phyloP scores from a whole-genome alignment of 192 early-diverging fungal species.

The Funneliformis geosporum region DNA sequence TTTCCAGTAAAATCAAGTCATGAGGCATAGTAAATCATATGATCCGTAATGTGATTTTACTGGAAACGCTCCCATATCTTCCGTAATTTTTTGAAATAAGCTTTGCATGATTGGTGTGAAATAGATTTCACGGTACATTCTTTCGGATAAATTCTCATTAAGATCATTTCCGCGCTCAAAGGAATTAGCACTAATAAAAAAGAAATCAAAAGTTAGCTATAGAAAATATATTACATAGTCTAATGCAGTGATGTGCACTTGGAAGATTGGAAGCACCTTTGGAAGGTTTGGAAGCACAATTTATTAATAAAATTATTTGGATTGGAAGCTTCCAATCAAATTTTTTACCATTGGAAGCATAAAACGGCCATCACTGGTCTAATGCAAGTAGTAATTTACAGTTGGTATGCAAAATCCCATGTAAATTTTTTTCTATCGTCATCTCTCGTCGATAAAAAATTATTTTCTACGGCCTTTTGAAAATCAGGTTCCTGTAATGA shows the following conservation, averaged over 20 bases:
- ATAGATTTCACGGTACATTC: constrained; percentile 19
- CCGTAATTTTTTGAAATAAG: no score
- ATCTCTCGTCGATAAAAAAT: constrained; percentile 16
- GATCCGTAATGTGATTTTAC: no score
- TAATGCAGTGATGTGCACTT: no score
- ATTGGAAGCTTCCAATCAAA: no score
- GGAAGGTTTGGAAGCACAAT: no score
- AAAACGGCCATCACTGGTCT: no score
- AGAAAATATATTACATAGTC: constrained; percentile 24
- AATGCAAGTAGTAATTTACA: constrained; percentile 29
- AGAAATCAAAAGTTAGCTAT: constrained; percentile 13
- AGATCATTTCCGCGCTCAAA: constrained; percentile 19
- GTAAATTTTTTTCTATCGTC: constrained; percentile 27
- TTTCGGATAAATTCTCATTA: constrained; percentile 19
- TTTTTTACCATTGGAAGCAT: no score
- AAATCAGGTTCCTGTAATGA: constrained; percentile 21
- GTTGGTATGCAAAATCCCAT: constrained; percentile 9
- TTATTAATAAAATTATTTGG: no score
- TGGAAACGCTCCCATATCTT: no score
- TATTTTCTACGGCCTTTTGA: constrained; percentile 15
- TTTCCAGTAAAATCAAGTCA: no score
- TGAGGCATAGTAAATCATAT: no score
- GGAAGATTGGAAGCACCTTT: no score
- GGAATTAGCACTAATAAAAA: constrained; percentile 22
- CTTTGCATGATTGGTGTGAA: not conserved